Base-by-base conservation (phyloP, 1,284 basidiomycete species). In the Cryptococcus maquisensis region DNA sequence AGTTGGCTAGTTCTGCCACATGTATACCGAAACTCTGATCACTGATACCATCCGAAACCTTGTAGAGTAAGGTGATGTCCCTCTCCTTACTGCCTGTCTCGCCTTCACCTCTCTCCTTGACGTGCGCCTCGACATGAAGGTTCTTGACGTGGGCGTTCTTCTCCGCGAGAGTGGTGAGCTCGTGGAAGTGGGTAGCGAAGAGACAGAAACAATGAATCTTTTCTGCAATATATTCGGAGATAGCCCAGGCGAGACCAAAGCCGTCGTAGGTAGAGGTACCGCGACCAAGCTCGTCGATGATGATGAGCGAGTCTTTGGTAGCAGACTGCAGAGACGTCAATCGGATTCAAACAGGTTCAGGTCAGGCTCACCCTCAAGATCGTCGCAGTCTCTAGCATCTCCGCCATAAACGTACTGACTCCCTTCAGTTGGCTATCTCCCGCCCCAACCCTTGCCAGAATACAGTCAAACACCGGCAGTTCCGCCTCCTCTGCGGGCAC, bases 231-330 rank as follows among this genome's bases (percentile, higher is more conserved):
- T 95, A 88, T 74, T 24, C 96, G 35, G 91, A 95, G 64, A 98
- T 98, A 1, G 95, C 93, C 94, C 95, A 99, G 0, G 96, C 96
- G 1, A 99, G 81, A 12, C 96, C 96, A 67, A 98, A 98, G 1
- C 96, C 96, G 73, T 99, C 96, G 66, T 97, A 97, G 0, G 96
- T 98, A 0, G 93, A 97, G 1, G 96, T 98, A n/a, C 94, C 95
- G 78, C 95, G 81, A 32, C 95, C 95, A 0, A 99, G 83, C 75
- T 99, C 96, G 74, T 99, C 96, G 53, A 99, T 98, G 71, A 99
- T 96, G 62, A 99, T 89, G 41, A 99, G 79, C 1, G 93, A 97
- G 75, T 98, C 86, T 62, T 85, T 85, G 0, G 92, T 90, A 2
- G 96, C 94, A 37, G 90, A 87, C 87, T 93, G 63, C 13, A 3